Base-by-base conservation (phyloP, 2,329 filamentous ascomycete genomes). In the Fusarium solani-melongenae region DNA sequence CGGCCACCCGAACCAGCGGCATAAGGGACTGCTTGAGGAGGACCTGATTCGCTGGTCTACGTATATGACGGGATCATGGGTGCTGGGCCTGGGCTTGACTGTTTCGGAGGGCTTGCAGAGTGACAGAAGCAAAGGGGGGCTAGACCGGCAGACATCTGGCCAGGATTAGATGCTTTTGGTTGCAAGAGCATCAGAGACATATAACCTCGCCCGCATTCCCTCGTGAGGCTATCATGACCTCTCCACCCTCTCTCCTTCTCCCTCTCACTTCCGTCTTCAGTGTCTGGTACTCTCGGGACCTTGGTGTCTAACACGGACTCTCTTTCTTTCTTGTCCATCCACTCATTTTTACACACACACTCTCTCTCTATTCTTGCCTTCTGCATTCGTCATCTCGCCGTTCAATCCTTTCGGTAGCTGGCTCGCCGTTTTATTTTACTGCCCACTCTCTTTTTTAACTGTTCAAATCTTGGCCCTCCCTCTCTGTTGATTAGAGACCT, bases 331-430 rank as follows among this genome's bases (percentile, higher is more conserved):
- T 58, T 51, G 53, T 49, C 36, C 66, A 67, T 59, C 36, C 38
- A 49, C 38, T 49, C 61, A 36, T 63, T 56, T 59, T 53, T 8
- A 44, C 34, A 1, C 41, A 17, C 41, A 24, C n/a, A n/a, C 41
- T 27, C 41, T 27, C 41, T 44, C 41, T 57, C 33, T 57, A 24
- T 36, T 57, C 31, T 53, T 57, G 53, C 33, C 53, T 64, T 66
- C 67, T 64, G 66, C 73, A 67, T 69, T 67, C 66, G 65, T 75
- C 68, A 61, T 41, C 51, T 65, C 34, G 77, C 74, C 79, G 75
- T 80, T 79, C 79, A 80, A 78, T 82, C 79, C 72, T 79, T 82
- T 64, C 77, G 78, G 78, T 76, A 77, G 76, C 78, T 81, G 76
- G 77, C 70, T 74, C 64, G 60, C 74, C 74, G 63, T 74, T 71